A percentile compares a stretch with the other conserved stretches of the same genome.
Conservation (phyloP, 495 filamentous ascomycete genomes). For the Pyrenula aspistea region DNA sequence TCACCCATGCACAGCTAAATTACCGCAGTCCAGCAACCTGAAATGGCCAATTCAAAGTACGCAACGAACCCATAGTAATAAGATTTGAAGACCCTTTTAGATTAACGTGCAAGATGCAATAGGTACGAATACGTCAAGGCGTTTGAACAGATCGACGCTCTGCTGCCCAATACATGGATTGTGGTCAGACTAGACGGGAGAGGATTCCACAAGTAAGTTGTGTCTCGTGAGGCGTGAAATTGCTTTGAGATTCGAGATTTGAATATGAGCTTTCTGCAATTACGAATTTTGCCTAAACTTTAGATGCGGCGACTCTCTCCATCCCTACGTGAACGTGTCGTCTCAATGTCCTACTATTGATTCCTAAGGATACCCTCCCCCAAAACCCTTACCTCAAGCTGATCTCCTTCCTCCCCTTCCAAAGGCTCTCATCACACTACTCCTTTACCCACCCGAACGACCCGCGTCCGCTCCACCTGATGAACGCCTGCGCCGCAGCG, state of each 20-base stretch:
- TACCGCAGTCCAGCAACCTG: too few species aligned
- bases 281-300: too few species aligned
- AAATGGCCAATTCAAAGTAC: conserved; percentile 21
- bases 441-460: conserved; percentile 88
- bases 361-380: background rate
- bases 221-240: too few species aligned
- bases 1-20: too few species aligned
- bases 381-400: background rate
- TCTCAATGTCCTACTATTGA: conserved; percentile 1
- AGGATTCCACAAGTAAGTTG: conserved; percentile 75
- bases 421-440: conserved; percentile 69
- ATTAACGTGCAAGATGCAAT: too few species aligned
- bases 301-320: background rate
- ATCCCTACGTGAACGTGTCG: conserved; percentile 1
- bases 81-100: conserved; percentile 12
- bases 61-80: conserved; percentile 20
- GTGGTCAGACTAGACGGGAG: conserved; percentile 87
- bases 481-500: conserved; percentile 80
- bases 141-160: conserved; percentile 69
- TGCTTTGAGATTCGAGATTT: too few species aligned
- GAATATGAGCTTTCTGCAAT: too few species aligned
- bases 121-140: conserved; percentile 87
- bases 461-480: conserved; percentile 71
- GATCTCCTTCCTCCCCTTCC: background rate
- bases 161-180: conserved; percentile 88